Evolutionary conservation across 2,329 filamentous ascomycete species (phyloP), one percentile per base, ranked within the genome.

Genomic region (Knufia fluminis): DNA sequence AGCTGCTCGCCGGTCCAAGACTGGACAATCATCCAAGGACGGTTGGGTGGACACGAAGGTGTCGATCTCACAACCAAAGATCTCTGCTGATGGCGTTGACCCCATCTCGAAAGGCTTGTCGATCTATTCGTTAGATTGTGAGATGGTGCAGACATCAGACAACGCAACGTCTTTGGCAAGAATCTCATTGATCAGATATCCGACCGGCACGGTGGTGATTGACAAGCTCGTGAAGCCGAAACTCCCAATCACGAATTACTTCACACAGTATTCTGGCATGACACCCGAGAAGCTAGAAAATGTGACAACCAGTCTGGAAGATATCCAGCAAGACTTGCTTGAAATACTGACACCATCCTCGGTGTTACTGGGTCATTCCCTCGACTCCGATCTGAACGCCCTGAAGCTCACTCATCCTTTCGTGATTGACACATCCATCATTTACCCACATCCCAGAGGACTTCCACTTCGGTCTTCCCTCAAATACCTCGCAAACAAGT

Each of bases 171-270:
- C 90, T 31, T 79, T 98, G 38, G 94, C 92, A 1, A 82, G 92
- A 50, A 84, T 97, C 63, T 96, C 89, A 63, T 67, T 97, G 33
- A 72, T 98, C 6, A 73, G 81, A 52, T 98, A 92, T 91, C 39
- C 46, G 1, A 80, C 89, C 58, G 90, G 90, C 43, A 78, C 80
- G 28, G 77, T 86, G 8, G 74, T 95, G 14, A 69, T 97, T 46
- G 92, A 98, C 64, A 86, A 94, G 68, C 78, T 97, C 10, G 92
- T 98, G 60, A 94, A 92, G 69, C 92, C 92, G 0, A 76, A 82
- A 39, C 83, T 85, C 57, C 83, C 86, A n/a, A 90, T 98, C 61
- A 83, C 79, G 50, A 85, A 98, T 71, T 97, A 98, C 64, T 76
- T 98, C 35, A 98, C 92, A 1, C 83, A 74, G 48, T 94, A 82